A percentile compares a stretch with the other conserved stretches of the same genome.
Conservation (phyloP, 2,329 filamentous ascomycete genomes). For the Colletotrichum lindemuthianum region DNA sequence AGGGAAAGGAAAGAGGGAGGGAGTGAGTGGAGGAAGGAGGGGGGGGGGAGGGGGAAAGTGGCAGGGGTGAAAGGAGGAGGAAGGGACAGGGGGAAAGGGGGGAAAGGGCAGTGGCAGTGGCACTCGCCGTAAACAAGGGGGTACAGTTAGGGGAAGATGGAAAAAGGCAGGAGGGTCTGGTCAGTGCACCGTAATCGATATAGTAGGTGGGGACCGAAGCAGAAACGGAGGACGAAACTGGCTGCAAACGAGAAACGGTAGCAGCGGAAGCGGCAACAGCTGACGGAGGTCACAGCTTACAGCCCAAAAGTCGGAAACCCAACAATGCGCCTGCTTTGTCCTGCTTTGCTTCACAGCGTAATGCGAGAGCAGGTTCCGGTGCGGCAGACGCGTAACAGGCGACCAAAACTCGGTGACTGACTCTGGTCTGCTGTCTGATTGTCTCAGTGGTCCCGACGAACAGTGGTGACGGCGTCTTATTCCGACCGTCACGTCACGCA, state of each 20-base stretch:
- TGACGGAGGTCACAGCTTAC: conserved; percentile 7
- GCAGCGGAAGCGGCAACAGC: conserved; percentile 9
- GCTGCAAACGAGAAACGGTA: background rate
- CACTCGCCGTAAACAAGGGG: background rate
- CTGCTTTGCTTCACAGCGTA: background rate
- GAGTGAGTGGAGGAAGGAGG: conserved; percentile 6
- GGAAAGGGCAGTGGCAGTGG: no score
- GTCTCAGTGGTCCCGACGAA: conserved; percentile 7
- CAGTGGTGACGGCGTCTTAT: background rate
- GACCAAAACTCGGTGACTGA: background rate
- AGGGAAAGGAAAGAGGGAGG: conserved; percentile 17
- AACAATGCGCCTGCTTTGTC: background rate
- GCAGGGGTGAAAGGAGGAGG: conserved; percentile 8
- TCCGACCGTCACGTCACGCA: background rate
- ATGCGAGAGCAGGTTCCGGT: no score
- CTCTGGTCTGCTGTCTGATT: conserved; percentile 8
- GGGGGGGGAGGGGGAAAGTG: background rate
- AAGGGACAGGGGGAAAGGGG: background rate
- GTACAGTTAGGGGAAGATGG: conserved; percentile 6
- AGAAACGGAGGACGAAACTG: background rate
- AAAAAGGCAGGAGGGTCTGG: conserved; percentile 7
- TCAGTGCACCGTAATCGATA: conserved; percentile 13
- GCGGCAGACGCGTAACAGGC: no score
- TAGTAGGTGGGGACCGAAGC: background rate
- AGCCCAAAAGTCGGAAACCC: background rate